Conservation (phyloP, 257 asterid species). For the Verbena officinalis region DNA sequence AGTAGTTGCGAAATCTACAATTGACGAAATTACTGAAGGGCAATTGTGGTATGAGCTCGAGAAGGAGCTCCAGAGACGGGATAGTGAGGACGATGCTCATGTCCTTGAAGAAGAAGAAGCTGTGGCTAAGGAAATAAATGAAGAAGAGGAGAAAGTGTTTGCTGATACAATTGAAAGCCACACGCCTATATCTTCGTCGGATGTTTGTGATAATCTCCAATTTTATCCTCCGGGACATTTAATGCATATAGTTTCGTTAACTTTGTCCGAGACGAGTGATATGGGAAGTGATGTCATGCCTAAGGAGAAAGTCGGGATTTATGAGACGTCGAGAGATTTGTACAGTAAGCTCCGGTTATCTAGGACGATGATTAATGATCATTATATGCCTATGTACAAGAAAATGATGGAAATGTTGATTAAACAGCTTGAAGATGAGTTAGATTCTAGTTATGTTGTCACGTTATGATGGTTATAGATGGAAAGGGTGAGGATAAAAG, state of each 20-base stretch:
- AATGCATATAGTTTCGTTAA: constrained; percentile 75
- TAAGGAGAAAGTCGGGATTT: constrained; percentile 67
- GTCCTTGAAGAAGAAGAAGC: constrained; percentile 72
- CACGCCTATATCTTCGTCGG: constrained; percentile 60
- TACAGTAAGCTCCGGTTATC: constrained; percentile 85
- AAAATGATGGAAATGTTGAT: constrained; percentile 87
- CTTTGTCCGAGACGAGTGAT: constrained; percentile 40
- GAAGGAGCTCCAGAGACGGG: constrained; percentile 71
- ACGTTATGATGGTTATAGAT: constrained; percentile 22
- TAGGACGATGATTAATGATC: constrained; percentile 85
- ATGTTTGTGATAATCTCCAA: constrained; percentile 63
- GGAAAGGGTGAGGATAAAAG: constrained; percentile 11
- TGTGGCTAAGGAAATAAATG: constrained; percentile 67
- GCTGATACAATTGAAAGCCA: constrained; percentile 64
- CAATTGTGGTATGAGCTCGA: constrained; percentile 85
- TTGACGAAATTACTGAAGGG: constrained; percentile 72
- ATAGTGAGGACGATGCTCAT: constrained; percentile 45
- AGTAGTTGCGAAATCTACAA: constrained; percentile 40
- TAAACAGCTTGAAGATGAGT: constrained; percentile 67
- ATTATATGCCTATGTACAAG: constrained; percentile 95
- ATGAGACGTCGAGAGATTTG: constrained; percentile 72
- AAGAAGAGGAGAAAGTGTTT: constrained; percentile 75
- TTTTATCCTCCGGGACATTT: constrained; percentile 84
- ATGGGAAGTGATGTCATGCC: constrained; percentile 31
- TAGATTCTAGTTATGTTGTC: constrained; percentile 41